Base-by-base conservation (phyloP, 2,329 filamentous ascomycete species). In the Tolypocladium ovalisporum region DNA sequence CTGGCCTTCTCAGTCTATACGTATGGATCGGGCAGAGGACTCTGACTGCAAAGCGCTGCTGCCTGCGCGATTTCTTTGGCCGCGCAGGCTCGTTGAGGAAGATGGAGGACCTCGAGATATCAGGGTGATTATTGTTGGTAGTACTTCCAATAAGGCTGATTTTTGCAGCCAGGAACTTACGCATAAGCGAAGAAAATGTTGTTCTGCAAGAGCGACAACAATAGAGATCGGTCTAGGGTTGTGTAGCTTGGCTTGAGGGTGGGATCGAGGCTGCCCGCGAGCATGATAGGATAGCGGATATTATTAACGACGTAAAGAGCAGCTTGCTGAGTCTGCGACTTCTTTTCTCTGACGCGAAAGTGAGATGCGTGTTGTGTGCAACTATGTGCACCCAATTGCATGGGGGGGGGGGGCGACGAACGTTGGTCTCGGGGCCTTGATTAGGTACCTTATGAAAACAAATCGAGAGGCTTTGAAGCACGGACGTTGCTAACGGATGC, bases 251-350 rank as follows among this genome's bases (percentile, higher is more conserved):
- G 29, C 27, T 12, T 32, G 19, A 29, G 8, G 13, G 12, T 34
- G 24, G 34, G 32, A 37, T 32, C n/a, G 22, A 53, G 51, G 51
- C 51, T 53, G 51, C 51, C 37, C n/a, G 34, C 12, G 9, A 37
- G 24, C n/a, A 53, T 53, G 52, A 35, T 52, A 51, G 55, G 55
- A 56, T 56, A 52, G 55, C 34, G 44, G 22, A 51, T 27, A 56
- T 22, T 40, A 19, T 2, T 39, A 27, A 24, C 35, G 55, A 24
- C 44, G 36, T 17, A 22, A 37, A 44, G n/a, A 52, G 32, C 37
- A 37, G 29, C 9, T 15, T 22, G 17, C 19, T 52, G 29, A 2
- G 34, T 51, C 19, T 22, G 29, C 29, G 29, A n/a, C 47, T 34
- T 35, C 2, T 35, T 35, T 4, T 22, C 19, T 32, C 10, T 8